A percentile compares a stretch with the other conserved stretches of the same genome.
Conservation (phyloP, 2,329 filamentous ascomycete genomes). For the Microdochium bolleyi region DNA sequence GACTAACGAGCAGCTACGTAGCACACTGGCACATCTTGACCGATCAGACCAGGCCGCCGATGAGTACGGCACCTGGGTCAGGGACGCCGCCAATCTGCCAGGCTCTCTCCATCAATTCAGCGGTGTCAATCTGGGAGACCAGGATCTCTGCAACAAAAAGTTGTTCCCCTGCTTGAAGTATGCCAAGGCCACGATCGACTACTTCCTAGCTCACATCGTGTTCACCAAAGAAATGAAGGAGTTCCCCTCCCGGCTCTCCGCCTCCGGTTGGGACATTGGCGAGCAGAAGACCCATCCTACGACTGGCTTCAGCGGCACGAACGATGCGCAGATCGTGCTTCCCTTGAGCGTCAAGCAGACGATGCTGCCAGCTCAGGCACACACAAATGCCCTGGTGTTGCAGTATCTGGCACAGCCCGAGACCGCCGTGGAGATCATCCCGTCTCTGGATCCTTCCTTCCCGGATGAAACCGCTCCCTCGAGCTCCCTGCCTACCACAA, state of each 20-base stretch:
- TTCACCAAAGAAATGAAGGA: conserved; percentile 56
- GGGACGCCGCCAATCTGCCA: conserved; percentile 22
- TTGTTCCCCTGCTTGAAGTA: conserved; percentile 46
- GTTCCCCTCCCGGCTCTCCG: conserved; percentile 54
- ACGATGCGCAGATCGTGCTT: conserved; percentile 49
- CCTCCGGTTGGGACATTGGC: conserved; percentile 62
- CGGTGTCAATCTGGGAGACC: conserved; percentile 53
- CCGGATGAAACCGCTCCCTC: conserved; percentile 8
- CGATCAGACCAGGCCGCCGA: conserved; percentile 40
- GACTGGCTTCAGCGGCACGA: conserved; percentile 65
- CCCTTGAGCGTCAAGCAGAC: conserved; percentile 48
- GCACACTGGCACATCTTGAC: conserved; percentile 35
- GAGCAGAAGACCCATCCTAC: conserved; percentile 35
- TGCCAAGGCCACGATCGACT: conserved; percentile 51
- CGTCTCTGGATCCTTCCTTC: neutral
- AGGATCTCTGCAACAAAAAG: conserved; percentile 29
- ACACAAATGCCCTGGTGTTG: conserved; percentile 63
- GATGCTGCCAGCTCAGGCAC: conserved; percentile 42
- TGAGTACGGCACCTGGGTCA: conserved; percentile 44
- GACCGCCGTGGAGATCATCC: conserved; percentile 29
- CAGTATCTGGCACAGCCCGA: conserved; percentile 45
- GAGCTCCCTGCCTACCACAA: conserved; percentile 8
- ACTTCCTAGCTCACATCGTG: conserved; percentile 48
- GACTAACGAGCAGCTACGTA: conserved; percentile 35
- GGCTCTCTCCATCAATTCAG: conserved; percentile 28